Evolutionary conservation across 2,329 filamentous ascomycete genomes (phyloP).

Genomic region (Apiospora phragmitis): DNA sequence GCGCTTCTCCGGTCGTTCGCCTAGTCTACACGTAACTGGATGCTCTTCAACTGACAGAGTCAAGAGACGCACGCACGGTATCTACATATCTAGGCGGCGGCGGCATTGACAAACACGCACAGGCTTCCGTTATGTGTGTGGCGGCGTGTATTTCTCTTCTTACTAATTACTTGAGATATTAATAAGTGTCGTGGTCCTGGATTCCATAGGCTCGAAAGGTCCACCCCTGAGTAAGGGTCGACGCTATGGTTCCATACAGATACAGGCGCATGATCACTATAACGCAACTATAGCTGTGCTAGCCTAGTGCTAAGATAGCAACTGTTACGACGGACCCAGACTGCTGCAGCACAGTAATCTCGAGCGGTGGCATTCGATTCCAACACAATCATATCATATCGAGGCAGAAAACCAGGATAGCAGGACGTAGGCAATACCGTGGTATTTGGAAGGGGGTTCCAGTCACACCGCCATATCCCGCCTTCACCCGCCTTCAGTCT

Average conservation of each 20-base stretch:
- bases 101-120: neutral
- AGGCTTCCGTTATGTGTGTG: neutral
- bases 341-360: neutral
- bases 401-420: neutral
- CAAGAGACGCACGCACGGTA: neutral
- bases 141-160: neutral
- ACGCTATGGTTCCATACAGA: neutral
- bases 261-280: neutral
- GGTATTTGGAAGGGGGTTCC: neutral
- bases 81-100: neutral
- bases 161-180: neutral
- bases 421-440: neutral
- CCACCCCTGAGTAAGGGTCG: neutral
- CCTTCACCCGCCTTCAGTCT: too few species aligned
- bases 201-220: neutral
- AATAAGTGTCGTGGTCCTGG: neutral
- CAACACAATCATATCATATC: neutral
- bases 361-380: neutral
- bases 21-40: neutral
- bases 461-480: neutral
- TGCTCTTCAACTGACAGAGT: neutral
- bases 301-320: neutral
- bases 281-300: neutral
- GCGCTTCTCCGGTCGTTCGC: neutral
- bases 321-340: neutral